Evolutionary conservation across 306 rosid genomes (phyloP), one percentile per base, ranked within the genome.

Genomic region (Bauhinia variegata): DNA sequence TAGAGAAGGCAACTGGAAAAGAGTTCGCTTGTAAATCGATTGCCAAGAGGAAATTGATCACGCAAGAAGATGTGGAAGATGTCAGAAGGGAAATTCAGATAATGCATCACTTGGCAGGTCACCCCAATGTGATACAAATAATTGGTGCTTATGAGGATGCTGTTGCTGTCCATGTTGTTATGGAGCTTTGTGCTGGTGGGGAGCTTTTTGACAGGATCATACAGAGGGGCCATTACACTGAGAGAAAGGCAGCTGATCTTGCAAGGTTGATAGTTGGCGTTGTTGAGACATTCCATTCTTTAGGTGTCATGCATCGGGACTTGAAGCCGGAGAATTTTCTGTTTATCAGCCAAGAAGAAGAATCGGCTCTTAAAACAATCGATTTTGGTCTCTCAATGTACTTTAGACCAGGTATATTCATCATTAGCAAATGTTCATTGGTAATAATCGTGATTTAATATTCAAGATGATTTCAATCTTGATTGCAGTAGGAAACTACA

Each of bases 231-330:
- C 96, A 90, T 62, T 93, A 93, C 41, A 74, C 87, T 0, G 97
- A 93, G 72, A 88, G 76, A 63, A 93, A 85, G 51, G 99, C 96
- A 37, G 95, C 99, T 23, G 79, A 85, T 50, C 91, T 93, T 54
- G 90, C 99, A 6, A 86, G 88, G 78, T 15, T 86, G 54, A 93
- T 93, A 14, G 83, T 86, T 33, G 53, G 92, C 28, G 95, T 90
- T 46, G 86, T 93, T 6, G 87, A 90, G 80, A 85, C 90, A 8
- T 93, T 95, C 43, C 96, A 88, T 74, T 88, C 97, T 54, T 66
- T 93, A 43, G 99, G 99, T 47, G 99, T 93, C 70, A 93, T 93
- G 97, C 97, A 93, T 68, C 72, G 96, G 47, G 98, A 92, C 46
- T 82, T 92, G 84, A 92, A 93, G 81, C 96, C 97, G 0, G 99